Base-by-base conservation (phyloP, 495 filamentous ascomycete genomes). In the Penicillium alfredii region DNA sequence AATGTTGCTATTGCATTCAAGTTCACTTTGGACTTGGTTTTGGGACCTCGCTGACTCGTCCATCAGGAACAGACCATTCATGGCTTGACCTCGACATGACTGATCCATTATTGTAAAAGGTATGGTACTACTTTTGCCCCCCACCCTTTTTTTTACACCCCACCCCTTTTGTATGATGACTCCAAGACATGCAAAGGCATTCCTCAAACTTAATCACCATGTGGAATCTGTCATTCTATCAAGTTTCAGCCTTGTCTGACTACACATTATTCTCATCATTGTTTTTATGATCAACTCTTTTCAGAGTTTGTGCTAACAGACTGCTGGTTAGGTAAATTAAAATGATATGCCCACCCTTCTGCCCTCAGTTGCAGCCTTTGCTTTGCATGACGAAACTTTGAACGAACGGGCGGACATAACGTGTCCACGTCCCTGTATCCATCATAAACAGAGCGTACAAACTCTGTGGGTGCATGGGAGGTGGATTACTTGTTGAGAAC, bases 181-280 rank as follows among this genome's bases (percentile, higher is more conserved):
- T 63, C 76, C 73, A 22, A 69, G 74, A 88, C 80, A 81, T 71
- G 78, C 78, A 82, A 52, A 87, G 85, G 88, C 86, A 94, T 94
- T 94, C 88, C 88, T 95, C 88, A 81, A 84, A 73, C 88, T 75
- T 80, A 94, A 68, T 77, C 62, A 79, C 58, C 54, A 81, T 93
- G 86, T 90, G 72, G 88, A 93, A 74, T 74, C 74, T 77, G 80
- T 86, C 78, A 67, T 60, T 73, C 16, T 61, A 52, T 59, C 56
- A 81, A 84, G 87, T 94, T 93, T 95, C 88, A 94, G 88, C 88
- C 88, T 94, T 94, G 88, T 94, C 88, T 95, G 88, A 94, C 71
- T 47, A 45, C 44, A 31, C 35, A 40, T 29, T 40, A 37, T 30
- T 35, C 51, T 41, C 45, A 51, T 55, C 26, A 44, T 49, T 34